Base-by-base conservation (phyloP, 2,329 filamentous ascomycete species). In the Aureobasidium musti region DNA sequence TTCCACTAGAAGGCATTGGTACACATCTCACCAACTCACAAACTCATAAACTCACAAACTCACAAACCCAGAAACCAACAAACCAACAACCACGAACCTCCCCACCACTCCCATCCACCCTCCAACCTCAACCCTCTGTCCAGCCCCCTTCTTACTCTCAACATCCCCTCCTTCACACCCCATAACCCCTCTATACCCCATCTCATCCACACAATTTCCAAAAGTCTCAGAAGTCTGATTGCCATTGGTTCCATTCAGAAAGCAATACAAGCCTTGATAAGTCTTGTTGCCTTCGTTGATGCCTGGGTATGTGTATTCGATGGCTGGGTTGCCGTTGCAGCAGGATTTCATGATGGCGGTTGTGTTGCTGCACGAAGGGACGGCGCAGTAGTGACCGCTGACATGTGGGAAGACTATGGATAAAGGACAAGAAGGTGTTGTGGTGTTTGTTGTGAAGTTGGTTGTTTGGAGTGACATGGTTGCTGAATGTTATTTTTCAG, bases 281-380 rank as follows among this genome's bases (percentile, higher is more conserved):
- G 49, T 52, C 19, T 52, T 52, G 23, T 49, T 49, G 47, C 17
- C 17, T 30, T 50, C 47, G 13, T 50, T 50, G 47, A 50, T 50
- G 47, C 47, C 47, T 17, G 47, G 47, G 47, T 50, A 50, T 6
- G 47, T 50, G 23, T 50, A 50, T 50, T 30, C 2, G 14, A 50
- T 30, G 6, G 47, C 3, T 2, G 23, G 11, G 23, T 50, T 50
- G 41, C 41, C 41, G 13, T 50, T 28, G 14, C 47, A 50, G 47
- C 47, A 50, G 13, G 21, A 30, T 5, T 50, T 3, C 47, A 50
- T 28, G 5, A 50, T 50, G 4, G 26, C 23, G 13, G 47, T 50
- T 23, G 8, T 50, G 47, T 50, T 50, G 1, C 10, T 17, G 47
- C 47, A 50, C 11, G 7, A 5, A 11, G 41, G 41, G n/a, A 45